Evolutionary conservation across 2,329 filamentous ascomycete species (phyloP), one percentile per base, ranked within the genome.

Genomic region (Colletotrichum incanum): DNA sequence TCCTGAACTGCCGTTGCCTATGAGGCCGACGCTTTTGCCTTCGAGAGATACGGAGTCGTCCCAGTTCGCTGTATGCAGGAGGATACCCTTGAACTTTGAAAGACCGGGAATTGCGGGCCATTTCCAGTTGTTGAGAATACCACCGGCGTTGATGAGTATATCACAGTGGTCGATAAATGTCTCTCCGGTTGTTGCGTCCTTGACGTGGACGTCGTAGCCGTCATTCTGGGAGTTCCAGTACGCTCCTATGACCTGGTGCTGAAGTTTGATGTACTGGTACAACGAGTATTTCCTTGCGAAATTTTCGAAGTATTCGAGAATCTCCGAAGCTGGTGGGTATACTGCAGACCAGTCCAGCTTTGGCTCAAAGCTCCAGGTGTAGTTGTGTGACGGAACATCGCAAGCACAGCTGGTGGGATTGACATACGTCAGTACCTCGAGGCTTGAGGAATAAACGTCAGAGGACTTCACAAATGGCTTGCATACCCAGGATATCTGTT

Each of bases 331-430:
- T 63, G 80, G 77, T 1, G 84, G 79, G 71, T 87, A 87, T 0
- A 84, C 80, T 4, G 80, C 80, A n/a, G 85, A 84, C 90, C 90
- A 92, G 55, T 86, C 83, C 11, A 85, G 85, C 76, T 91, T 92
- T 2, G 84, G 85, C 74, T 86, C 85, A 64, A 87, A 88, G 9
- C 82, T 84, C 79, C 81, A 87, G 0, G 83, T 85, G 78, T 88
- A 88, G 74, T 86, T 87, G 75, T 88, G 86, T 0, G 85, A 82
- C 1, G 86, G 86, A 0, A 88, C 83, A 66, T 89, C 86, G 73
- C 84, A 87, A 5, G 83, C 84, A 76, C 84, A 86, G 50, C 79
- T 80, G 56, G 1, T 23, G 28, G 26, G 31, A 62, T 12, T 28
- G 20, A 8, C 43, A 37, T 26, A 31, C 43, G 20, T 49, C 37